These are phyloP conservation scores for Lyophyllum semitale DNA, from an alignment of 768 basidiomycete species.

Conservation along the genomic window DNA sequence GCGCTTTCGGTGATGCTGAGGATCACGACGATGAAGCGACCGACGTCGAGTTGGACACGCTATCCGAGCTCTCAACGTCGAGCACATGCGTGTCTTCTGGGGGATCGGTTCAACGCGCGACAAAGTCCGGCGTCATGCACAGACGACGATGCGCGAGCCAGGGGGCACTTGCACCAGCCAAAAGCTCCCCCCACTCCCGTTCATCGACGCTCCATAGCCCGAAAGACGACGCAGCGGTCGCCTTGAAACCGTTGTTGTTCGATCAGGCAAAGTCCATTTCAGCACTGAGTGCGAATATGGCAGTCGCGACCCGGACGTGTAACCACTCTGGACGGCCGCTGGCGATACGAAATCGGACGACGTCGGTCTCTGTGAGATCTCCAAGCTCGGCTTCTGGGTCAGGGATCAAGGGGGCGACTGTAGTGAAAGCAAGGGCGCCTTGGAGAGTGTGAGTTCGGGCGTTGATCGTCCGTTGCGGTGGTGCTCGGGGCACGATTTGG, in stretches of 20 bases:
- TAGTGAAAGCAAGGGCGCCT: constrained; percentile 15
- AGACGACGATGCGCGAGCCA: constrained; percentile 10
- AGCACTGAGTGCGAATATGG: background rate
- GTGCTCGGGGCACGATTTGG: background rate
- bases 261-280: constrained; percentile 5
- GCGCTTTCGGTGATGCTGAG: background rate
- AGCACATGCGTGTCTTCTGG: constrained; percentile 22
- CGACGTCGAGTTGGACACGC: constrained; percentile 12
- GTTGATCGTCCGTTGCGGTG: background rate
- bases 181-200: background rate
- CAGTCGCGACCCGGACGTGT: constrained; percentile 8
- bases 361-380: constrained; percentile 7
- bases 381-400: background rate
- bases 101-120: background rate
- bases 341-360: constrained; percentile 16
- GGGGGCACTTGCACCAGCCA: background rate
- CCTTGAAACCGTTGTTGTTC: background rate
- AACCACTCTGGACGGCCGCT: constrained; percentile 14
- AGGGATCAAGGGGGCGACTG: background rate
- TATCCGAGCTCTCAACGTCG: constrained; percentile 20
- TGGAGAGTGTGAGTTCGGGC: constrained; percentile 10
- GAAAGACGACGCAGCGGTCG: background rate
- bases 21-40: constrained; percentile 9
- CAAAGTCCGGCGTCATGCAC: background rate
- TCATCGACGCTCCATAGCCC: background rate